Evolutionary conservation across 2,329 filamentous ascomycete genomes (phyloP).

Genomic region (Aspergillus melleus): DNA sequence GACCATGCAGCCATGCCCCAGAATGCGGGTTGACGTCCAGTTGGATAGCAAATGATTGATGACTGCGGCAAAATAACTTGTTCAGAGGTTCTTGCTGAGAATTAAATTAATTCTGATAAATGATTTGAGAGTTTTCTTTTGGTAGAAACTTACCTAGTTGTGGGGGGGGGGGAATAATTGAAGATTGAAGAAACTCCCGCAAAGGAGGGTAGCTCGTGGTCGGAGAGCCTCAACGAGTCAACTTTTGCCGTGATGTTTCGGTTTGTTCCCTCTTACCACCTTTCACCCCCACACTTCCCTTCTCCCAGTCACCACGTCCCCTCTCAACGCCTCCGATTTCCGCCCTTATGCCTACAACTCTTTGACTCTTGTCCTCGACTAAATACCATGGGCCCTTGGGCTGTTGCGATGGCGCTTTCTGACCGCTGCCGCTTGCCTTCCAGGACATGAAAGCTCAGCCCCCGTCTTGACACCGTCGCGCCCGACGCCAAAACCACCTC

Average conservation of each 20-base stretch:
- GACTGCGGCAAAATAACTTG: not conserved
- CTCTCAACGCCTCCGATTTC: constrained; percentile 1
- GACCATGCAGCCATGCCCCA: constrained; percentile 7
- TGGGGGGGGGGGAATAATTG: no score
- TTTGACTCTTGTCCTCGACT: not conserved
- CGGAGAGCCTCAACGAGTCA: constrained; percentile 18
- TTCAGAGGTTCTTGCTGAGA: no score
- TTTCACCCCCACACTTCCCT: not conserved
- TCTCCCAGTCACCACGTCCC: constrained; percentile 1
- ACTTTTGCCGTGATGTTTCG: no score
- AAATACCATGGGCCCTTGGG: constrained; percentile 16
- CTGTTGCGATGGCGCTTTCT: constrained; percentile 24
- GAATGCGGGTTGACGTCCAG: not conserved
- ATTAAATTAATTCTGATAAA: no score
- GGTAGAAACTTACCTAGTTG: no score
- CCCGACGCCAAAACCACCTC: constrained; percentile 18
- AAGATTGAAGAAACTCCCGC: no score
- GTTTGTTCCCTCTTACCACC: constrained; percentile 1
- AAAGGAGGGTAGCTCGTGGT: no score
- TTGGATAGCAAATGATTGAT: not conserved
- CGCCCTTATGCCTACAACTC: not conserved
- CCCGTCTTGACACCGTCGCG: constrained; percentile 17
- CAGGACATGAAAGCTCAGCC: constrained; percentile 23
- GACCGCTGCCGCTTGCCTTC: constrained; percentile 19
- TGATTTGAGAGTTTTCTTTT: no score